Evolutionary conservation across 2,329 filamentous ascomycete genomes (phyloP), one percentile per base, ranked within the genome.

Genomic region (Zasmidium angulare): DNA sequence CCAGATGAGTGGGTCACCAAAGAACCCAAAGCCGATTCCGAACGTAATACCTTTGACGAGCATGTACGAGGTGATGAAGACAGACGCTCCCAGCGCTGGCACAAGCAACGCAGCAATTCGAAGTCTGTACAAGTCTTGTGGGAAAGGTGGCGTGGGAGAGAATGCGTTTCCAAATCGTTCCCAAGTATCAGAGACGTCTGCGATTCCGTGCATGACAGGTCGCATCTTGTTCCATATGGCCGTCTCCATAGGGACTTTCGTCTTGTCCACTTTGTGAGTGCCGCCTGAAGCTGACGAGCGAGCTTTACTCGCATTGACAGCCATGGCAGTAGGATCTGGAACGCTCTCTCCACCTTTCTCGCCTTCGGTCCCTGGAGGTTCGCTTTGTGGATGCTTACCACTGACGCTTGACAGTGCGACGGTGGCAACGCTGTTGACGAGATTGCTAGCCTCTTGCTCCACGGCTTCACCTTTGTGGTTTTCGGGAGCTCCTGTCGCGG

Each of bases 391-490:
- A 63, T 92, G 86, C 70, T 92, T 91, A 1, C 90, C 90, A 0
- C 87, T 86, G 1, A 89, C 90, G 65, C 88, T 90, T 50, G 87
- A 88, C 19, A 93, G 76, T 1, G 89, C 87, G 3, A 95, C 84
- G 26, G 85, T 82, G 9, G 87, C 85, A 54, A 95, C 86, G 31
- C 87, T 84, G 55, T 87, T 88, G 59, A 95, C 87, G 62, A 96
- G 88, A 70, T 91, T 93, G 66, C 84, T 88, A 0, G 91, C 91
- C 72, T 96, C 91, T 61, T 89, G 85, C 72, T 96, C 91, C 0
- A 91, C 89, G 0, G 90, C 89, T 72, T 95, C 90, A 23, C 91
- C 91, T 71, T 91, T 88, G 75, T 91, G 85, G 65, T 91, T 90
- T 72, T 96, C 90, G 0, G 90, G 88, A 0, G 91, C 91, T 1